Conservation (phyloP, 805 yeast genomes). For the Zygotorulaspora sp. region DNA sequence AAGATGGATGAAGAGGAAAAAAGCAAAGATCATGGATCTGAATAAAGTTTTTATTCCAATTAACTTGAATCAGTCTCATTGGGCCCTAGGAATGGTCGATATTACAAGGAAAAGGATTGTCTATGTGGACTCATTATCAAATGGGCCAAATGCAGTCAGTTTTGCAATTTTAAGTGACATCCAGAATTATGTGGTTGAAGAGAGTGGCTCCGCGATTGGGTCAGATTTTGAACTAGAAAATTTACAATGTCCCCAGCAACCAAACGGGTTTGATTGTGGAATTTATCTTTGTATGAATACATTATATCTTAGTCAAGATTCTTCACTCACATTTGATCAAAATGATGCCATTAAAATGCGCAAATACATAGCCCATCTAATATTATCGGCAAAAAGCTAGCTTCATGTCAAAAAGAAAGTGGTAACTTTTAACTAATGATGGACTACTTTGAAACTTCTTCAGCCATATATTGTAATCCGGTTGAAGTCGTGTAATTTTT, state of each 20-base stretch:
- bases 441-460: too few relatives aligned
- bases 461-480: too few relatives aligned
- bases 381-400: slow-evolving; percentile 15
- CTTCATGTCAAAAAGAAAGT: too few relatives aligned
- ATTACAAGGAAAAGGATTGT: slow-evolving; percentile 52
- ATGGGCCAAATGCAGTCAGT: slow-evolving; percentile 37
- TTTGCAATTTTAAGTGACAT: slow-evolving; percentile 43
- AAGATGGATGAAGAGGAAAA: slow-evolving; percentile 78
- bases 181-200: slow-evolving; percentile 59
- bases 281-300: slow-evolving; percentile 84
- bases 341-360: slow-evolving; percentile 67
- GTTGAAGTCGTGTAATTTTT: too few relatives aligned
- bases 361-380: slow-evolving; percentile 38
- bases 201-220: slow-evolving; percentile 46
- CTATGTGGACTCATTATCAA: slow-evolving; percentile 70
- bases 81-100: slow-evolving; percentile 85
- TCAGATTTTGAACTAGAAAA: slow-evolving; percentile 34
- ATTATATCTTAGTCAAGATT: slow-evolving; percentile 50
- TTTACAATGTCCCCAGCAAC: slow-evolving; percentile 71
- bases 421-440: too few relatives aligned
- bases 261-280: slow-evolving; percentile 92
- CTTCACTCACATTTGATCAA: slow-evolving; percentile 52
- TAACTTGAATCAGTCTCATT: slow-evolving; percentile 78
- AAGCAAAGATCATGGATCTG: slow-evolving; percentile 57
- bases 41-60: slow-evolving; percentile 76